These are phyloP conservation scores for Phialophora verrucosa DNA, from an alignment of 2,329 filamentous ascomycete genomes.

Conservation along the genomic window DNA sequence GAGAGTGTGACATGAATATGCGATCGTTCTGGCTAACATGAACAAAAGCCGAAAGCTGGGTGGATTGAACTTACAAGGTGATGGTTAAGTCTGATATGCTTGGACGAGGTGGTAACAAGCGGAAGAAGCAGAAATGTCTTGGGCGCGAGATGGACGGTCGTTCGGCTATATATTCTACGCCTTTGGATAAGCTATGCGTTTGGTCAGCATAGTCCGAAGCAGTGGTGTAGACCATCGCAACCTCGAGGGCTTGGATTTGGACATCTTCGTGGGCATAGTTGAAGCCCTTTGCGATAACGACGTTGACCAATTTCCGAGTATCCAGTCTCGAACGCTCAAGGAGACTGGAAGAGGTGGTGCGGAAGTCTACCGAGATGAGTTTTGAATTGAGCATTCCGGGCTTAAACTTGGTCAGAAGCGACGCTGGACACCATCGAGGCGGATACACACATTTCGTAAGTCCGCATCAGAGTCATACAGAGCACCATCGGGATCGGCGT, in stretches of 20 bases:
- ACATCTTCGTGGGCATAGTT: constrained; percentile 74
- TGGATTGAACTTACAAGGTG: constrained; percentile 47
- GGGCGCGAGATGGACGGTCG: constrained; percentile 74
- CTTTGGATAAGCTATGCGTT: constrained; percentile 75
- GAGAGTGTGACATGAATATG: constrained; percentile 87
- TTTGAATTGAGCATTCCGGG: constrained; percentile 24
- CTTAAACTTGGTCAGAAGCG: constrained; percentile 14
- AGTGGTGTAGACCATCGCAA: constrained; percentile 43
- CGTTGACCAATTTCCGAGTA: constrained; percentile 71
- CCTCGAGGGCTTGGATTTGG: constrained; percentile 77
- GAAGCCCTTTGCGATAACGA: constrained; percentile 81
- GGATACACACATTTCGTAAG: constrained; percentile 17
- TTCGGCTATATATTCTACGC: constrained; percentile 76
- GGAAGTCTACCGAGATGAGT: constrained; percentile 26
- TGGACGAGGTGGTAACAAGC: constrained; percentile 59
- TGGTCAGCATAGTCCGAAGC: constrained; percentile 30
- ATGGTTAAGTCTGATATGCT: constrained; percentile 45
- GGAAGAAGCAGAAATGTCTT: constrained; percentile 81
- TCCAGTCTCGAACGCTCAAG: constrained; percentile 47
- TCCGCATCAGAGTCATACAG: constrained; percentile 27
- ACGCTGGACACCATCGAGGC: neutral
- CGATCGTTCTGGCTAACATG: constrained; percentile 67
- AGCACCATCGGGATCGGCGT: constrained; percentile 30
- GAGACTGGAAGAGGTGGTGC: constrained; percentile 16
- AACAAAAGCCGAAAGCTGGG: constrained; percentile 12